These are phyloP conservation scores for Acer saccharum DNA, from an alignment of 345 rosid genomes.

Conservation along the genomic window DNA sequence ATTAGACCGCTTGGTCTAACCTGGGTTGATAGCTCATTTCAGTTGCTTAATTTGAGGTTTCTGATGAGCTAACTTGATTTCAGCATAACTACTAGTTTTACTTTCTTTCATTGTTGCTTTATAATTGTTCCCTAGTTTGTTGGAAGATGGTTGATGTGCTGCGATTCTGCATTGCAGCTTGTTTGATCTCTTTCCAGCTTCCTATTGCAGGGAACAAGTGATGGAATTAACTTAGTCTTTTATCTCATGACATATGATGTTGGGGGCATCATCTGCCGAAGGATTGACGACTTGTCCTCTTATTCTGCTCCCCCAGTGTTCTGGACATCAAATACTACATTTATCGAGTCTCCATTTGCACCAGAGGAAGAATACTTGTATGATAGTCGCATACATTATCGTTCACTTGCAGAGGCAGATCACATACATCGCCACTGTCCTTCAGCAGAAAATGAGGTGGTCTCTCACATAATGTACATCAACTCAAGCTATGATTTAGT, in stretches of 20 bases:
- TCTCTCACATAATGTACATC: conserved; percentile 56
- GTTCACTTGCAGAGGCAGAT: conserved; percentile 35
- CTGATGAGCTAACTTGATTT: background rate
- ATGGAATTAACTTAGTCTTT: conserved; percentile 64
- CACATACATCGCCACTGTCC: conserved; percentile 9
- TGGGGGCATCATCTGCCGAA: conserved; percentile 76
- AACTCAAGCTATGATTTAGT: conserved; percentile 63
- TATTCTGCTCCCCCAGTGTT: conserved; percentile 62
- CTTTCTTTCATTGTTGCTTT: background rate
- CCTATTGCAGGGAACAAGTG: conserved; percentile 66
- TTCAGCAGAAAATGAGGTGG: conserved; percentile 33
- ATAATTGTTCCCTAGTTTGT: background rate
- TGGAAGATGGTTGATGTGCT: conserved; percentile 12
- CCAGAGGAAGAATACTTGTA: conserved; percentile 54
- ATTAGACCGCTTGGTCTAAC: background rate
- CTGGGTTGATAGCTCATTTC: background rate
- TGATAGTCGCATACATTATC: conserved; percentile 50
- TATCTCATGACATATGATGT: conserved; percentile 78
- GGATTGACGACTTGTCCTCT: conserved; percentile 57
- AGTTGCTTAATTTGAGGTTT: background rate
- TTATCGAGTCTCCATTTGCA: conserved; percentile 50
- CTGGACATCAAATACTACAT: conserved; percentile 61
- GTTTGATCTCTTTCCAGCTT: conserved; percentile 28
- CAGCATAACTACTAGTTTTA: background rate
- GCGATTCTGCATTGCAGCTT: conserved; percentile 8